phyloP scores from a whole-genome alignment of 1,284 basidiomycete genomes.

The Phenoliferia sp. region DNA sequence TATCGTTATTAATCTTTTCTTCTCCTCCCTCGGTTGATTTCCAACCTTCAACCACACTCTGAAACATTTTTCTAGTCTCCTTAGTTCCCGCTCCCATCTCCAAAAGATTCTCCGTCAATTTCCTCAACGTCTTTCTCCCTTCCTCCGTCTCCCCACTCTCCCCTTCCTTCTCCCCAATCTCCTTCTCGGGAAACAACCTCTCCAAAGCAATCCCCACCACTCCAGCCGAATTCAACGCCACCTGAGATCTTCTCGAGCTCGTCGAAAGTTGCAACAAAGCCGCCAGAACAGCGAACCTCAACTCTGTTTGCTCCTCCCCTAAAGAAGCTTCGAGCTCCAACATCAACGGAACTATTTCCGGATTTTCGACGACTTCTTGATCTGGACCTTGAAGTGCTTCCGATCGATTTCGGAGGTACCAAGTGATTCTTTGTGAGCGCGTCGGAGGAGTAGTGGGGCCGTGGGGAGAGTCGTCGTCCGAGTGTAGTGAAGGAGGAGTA shows the following conservation, averaged over 20 bases:
- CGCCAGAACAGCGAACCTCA: not conserved
- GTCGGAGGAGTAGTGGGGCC: not conserved
- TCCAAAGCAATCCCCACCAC: conserved; percentile 4
- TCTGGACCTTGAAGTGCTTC: not conserved
- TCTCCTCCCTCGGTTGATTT: not conserved
- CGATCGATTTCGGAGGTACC: not conserved
- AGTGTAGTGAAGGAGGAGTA: not conserved
- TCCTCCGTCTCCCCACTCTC: conserved; percentile 1
- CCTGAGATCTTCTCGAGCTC: not conserved
- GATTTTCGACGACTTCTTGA: not conserved
- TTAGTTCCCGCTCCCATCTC: conserved; percentile 7
- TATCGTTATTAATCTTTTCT: conserved; percentile 1
- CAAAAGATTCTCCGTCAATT: not conserved
- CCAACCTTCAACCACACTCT: conserved; percentile 2
- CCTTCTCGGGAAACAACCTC: not conserved
- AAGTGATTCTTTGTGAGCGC: not conserved
- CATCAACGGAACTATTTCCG: not conserved
- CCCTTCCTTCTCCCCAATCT: not conserved
- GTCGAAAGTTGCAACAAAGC: conserved; percentile 3
- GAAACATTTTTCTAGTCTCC: conserved; percentile 1
- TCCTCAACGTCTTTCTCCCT: conserved; percentile 1
- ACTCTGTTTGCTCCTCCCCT: not conserved
- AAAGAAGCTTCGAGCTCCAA: conserved; percentile 4
- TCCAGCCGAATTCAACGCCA: conserved; percentile 8
- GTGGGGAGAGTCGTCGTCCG: not conserved